A percentile compares a stretch with the other conserved stretches of the same genome.
Conservation (phyloP, 2,329 filamentous ascomycete genomes). For the Arthroderma sp. region DNA sequence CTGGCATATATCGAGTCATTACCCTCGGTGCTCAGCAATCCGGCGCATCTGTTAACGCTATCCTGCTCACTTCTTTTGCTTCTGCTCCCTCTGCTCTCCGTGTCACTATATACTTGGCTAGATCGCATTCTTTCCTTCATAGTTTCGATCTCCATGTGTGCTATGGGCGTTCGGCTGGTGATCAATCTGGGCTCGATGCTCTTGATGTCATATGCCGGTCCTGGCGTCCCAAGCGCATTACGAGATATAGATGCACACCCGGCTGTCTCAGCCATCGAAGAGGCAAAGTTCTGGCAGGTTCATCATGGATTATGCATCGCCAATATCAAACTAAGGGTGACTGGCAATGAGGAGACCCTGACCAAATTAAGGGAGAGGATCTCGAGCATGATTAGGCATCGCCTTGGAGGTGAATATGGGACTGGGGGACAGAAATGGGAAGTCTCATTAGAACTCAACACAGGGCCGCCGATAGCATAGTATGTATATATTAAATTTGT, state of each 20-base stretch:
- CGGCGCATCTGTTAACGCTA: slow-evolving; percentile 85
- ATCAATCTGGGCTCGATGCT: slow-evolving; percentile 85
- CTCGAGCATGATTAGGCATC: slow-evolving; percentile 65
- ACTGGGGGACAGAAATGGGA: slow-evolving; percentile 75
- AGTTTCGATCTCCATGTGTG: slow-evolving; percentile 79
- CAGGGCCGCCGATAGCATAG: too few relatives aligned
- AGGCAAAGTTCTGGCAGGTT: slow-evolving; percentile 96
- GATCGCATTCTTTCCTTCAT: slow-evolving; percentile 69
- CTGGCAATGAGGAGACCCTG: slow-evolving; percentile 58
- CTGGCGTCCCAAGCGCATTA: slow-evolving; percentile 58
- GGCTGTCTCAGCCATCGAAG: slow-evolving; percentile 62
- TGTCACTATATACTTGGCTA: slow-evolving; percentile 69
- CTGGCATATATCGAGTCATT: slow-evolving; percentile 70
- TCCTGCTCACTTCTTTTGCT: slow-evolving; percentile 72
- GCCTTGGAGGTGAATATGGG: slow-evolving; percentile 78
- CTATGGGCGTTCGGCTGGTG: slow-evolving; percentile 69
- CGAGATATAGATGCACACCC: slow-evolving; percentile 73
- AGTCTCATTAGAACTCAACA: slow-evolving; percentile 68
- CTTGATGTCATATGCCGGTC: slow-evolving; percentile 68
- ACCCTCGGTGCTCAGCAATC: slow-evolving; percentile 81
- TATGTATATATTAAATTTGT: too few relatives aligned
- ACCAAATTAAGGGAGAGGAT: slow-evolving; percentile 63
- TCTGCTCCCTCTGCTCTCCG: slow-evolving; percentile 65
- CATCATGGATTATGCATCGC: slow-evolving; percentile 96
- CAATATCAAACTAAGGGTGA: slow-evolving; percentile 67